Conservation (phyloP, 805 yeast species). For the Candida sakaeoensis region DNA sequence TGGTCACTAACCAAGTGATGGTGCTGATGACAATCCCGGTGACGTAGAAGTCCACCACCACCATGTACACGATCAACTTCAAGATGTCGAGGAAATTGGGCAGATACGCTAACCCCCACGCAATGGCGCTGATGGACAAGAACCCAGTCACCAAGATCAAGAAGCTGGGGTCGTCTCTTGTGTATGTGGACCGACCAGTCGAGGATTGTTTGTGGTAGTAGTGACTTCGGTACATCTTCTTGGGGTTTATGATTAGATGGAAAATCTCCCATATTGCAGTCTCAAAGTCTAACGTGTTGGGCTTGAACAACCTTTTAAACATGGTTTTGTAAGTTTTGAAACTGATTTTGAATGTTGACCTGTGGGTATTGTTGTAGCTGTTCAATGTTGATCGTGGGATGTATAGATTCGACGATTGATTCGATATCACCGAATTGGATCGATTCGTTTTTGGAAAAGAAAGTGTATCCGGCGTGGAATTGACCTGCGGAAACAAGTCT, state of each 20-base stretch:
- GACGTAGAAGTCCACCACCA: constrained; percentile 72
- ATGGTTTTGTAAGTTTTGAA: constrained; percentile 26
- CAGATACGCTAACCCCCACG: constrained; percentile 85
- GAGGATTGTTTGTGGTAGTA: constrained; percentile 70
- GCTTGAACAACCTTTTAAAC: constrained; percentile 47
- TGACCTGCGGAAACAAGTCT: constrained; percentile 35
- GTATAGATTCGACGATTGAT: constrained; percentile 13
- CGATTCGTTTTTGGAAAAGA: constrained; percentile 11
- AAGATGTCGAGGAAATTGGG: constrained; percentile 59
- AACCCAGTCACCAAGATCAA: constrained; percentile 67
- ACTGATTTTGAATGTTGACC: constrained; percentile 7
- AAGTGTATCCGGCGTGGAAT: constrained; percentile 16
- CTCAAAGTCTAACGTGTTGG: constrained; percentile 84
- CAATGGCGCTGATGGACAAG: constrained; percentile 70
- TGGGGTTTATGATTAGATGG: constrained; percentile 68
- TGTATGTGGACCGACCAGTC: constrained; percentile 60
- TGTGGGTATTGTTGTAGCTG: neutral
- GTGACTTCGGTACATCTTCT: constrained; percentile 75
- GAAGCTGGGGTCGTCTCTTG: constrained; percentile 91
- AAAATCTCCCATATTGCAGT: constrained; percentile 91
- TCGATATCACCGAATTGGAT: constrained; percentile 21
- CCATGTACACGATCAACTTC: constrained; percentile 75
- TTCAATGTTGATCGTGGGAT: constrained; percentile 7
- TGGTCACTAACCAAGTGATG: constrained; percentile 67
- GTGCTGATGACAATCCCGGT: constrained; percentile 71